A percentile compares a stretch with the other conserved stretches of the same genome.
Evolutionary conservation across 2,329 filamentous ascomycete genomes (phyloP).

Genomic region (Diaporthe eres): DNA sequence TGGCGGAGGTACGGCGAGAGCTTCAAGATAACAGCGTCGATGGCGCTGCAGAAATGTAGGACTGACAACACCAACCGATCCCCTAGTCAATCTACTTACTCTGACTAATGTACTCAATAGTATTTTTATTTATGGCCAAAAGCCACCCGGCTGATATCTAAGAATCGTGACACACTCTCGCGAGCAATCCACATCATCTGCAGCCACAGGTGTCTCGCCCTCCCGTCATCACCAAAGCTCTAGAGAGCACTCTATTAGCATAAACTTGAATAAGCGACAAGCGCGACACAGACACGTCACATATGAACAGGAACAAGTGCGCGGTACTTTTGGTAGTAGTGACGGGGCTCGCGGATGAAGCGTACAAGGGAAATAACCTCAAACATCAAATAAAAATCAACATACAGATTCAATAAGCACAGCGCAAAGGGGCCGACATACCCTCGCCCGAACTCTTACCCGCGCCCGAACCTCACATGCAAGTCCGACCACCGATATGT

Average conservation of each 20-base stretch:
- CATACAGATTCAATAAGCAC: neutral
- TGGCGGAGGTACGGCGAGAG: constrained; percentile 41
- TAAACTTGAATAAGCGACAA: neutral
- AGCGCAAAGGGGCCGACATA: neutral
- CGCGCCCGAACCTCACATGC: neutral
- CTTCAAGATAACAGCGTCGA: constrained; percentile 36
- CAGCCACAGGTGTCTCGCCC: no score
- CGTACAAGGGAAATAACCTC: no score
- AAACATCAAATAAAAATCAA: neutral
- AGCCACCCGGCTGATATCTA: neutral
- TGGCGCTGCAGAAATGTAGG: constrained; percentile 34
- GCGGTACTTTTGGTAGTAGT: neutral
- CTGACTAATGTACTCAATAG: neutral
- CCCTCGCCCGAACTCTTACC: neutral
- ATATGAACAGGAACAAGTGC: neutral
- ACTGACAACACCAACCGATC: neutral
- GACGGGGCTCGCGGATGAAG: neutral
- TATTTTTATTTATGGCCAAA: constrained; percentile 20
- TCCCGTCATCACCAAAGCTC: neutral
- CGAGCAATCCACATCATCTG: neutral
- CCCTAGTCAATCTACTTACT: neutral
- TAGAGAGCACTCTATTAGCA: neutral
- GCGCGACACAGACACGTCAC: neutral
- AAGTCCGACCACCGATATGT: neutral
- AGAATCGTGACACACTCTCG: neutral